A percentile compares a stretch with the other conserved stretches of the same genome.
These are phyloP conservation scores for Cydonia oblonga DNA, from an alignment of 331 rosid genomes.

Conservation along the genomic window DNA sequence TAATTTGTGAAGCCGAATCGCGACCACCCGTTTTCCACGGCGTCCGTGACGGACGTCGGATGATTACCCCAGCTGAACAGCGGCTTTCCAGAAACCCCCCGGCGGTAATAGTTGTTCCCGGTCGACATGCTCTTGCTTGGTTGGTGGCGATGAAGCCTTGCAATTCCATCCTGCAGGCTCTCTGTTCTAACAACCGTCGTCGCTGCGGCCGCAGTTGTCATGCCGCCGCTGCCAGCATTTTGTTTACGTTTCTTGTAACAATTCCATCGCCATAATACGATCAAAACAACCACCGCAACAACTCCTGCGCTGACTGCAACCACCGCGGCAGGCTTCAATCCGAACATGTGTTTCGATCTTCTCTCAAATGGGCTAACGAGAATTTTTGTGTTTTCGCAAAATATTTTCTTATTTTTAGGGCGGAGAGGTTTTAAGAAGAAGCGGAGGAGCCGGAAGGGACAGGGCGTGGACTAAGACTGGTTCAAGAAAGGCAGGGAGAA, in stretches of 20 bases:
- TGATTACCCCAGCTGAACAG: slow-evolving; percentile 71
- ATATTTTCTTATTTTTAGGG: too few relatives aligned
- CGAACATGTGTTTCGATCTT: slow-evolving; percentile 23
- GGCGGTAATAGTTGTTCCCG: slow-evolving; percentile 31
- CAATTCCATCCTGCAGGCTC: slow-evolving; percentile 27
- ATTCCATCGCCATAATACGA: slow-evolving; percentile 32
- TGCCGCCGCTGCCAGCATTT: not conserved
- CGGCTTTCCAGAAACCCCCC: slow-evolving; percentile 37
- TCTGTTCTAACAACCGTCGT: not conserved
- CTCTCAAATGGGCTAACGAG: slow-evolving; percentile 4
- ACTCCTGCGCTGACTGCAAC: slow-evolving; percentile 26
- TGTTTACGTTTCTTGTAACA: not conserved
- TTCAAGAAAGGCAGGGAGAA: slow-evolving; percentile 45
- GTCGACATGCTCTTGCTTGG: slow-evolving; percentile 23
- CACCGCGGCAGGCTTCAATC: slow-evolving; percentile 20
- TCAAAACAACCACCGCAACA: slow-evolving; percentile 17
- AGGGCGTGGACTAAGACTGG: slow-evolving; percentile 53
- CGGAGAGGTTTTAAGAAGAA: not conserved
- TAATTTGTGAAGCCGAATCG: slow-evolving; percentile 57
- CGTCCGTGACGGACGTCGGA: slow-evolving; percentile 64
- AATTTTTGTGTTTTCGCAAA: not conserved
- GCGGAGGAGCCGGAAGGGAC: not conserved
- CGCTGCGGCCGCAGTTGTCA: not conserved
- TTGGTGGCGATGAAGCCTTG: slow-evolving; percentile 22
- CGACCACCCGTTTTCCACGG: slow-evolving; percentile 95